Evolutionary conservation across 2,329 filamentous ascomycete genomes (phyloP), one percentile per base, ranked within the genome.

Genomic region (Elsinoe fawcettii): DNA sequence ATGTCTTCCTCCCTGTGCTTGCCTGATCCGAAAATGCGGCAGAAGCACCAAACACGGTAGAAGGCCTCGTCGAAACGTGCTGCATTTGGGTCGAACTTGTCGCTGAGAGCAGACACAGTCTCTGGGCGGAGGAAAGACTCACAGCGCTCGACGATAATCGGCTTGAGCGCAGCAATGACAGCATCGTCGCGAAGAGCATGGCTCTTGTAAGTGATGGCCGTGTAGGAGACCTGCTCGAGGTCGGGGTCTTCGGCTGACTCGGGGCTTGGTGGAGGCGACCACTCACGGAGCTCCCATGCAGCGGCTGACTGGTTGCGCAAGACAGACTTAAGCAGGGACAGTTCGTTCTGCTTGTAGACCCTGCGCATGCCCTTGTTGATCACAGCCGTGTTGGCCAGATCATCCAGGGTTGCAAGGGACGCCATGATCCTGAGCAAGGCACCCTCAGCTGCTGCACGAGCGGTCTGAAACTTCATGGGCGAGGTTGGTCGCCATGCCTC

Each of bases 11-110:
- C 80, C 12, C 81, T 75, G 3, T 75, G 75, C 62, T 81, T 83
- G 0, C 75, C 75, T 51, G 74, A 77, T 1, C 83, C 83, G 55
- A 86, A 86, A 30, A 84, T 78, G 56, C 76, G 77, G 67, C 82
- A 85, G 67, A 85, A 86, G 0, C 78, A 82, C 82, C 82, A 85
- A 27, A 86, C 79, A 1, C 82, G 78, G 80, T 81, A 85, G 49
- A 85, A 75, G 0, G 82, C 82, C 66, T 83, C 76, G 58, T 84
- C 79, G 23, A 85, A 74, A 58, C 81, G 77, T 39, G 73, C 71
- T 1, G 77, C 74, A 7, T 67, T 63, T 7, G 74, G 70, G 39
- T 66, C 64, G 43, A 75, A 73, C 18, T 73, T 66, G 3, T 76
- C 78, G 1, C 75, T 71, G 2, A 85, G 72, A 1, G 80, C 80